Evolutionary conservation across 2,329 filamentous ascomycete species (phyloP), one percentile per base, ranked within the genome.

Genomic region (Cercospora janseana): DNA sequence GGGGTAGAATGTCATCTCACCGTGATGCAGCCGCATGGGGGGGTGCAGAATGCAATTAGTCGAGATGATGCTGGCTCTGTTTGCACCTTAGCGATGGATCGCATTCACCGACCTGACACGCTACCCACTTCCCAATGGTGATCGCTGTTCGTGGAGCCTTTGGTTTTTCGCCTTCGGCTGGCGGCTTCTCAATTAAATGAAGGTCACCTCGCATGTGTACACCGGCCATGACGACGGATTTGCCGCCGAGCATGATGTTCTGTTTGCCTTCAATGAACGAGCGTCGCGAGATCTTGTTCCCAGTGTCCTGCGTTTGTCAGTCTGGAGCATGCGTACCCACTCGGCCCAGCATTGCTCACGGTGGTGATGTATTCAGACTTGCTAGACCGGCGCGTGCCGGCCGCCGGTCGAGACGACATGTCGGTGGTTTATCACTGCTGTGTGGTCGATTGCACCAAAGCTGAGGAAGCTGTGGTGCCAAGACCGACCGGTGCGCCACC

Each of bases 331-430:
- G 26, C 13, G 27, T 34, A 24, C 20, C 27, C 23, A 28, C 18
- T 34, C 29, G 10, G 31, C 9, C 8, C 6, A 20, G 8, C 20
- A 21, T 24, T 10, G 18, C 13, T 63, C 79, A 95, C 91, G 46
- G 93, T 98, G 73, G 96, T 92, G 56, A 98, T 96, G 69, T 96
- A 97, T 71, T 96, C 91, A 71, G 88, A 88, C 72, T 90, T 95
- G 7, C 81, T 78, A 43, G 83, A 77, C 67, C 91, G 87, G 62
- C 70, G 61, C 35, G 52, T 59, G 12, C 54, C 59, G 3, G 70
- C 65, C 13, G 64, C 59, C 6, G 73, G 70, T 27, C 74, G 66
- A 13, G 74, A 74, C 69, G 56, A 49, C 56, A 58, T 58, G 13
- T 46, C 43, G 49, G 18, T 18, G 28, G 10, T 10, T 20, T n/a